A percentile compares a stretch with the other conserved stretches of the same genome.
phyloP scores from a whole-genome alignment of 1,139 yeast genomes.

The Pichia kudriavzevii region DNA sequence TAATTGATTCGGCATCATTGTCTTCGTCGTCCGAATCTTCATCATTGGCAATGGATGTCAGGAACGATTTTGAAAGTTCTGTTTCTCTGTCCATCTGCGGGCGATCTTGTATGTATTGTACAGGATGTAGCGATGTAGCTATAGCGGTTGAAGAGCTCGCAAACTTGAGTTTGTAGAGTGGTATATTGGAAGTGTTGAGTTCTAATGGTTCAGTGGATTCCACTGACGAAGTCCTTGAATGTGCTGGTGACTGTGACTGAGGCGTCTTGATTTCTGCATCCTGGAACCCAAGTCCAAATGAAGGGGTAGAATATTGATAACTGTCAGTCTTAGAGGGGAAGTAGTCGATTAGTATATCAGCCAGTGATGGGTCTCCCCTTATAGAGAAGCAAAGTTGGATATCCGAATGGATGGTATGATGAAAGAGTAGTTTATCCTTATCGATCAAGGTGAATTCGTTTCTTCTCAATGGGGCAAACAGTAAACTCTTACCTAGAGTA shows the following conservation, averaged over 20 bases:
- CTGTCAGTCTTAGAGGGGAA: conserved; percentile 9
- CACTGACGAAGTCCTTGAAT: too few relatives aligned
- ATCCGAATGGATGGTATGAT: conserved; percentile 14
- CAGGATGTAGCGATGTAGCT: not conserved
- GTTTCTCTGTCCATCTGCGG: not conserved
- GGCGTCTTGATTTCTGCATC: too few relatives aligned
- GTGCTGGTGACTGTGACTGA: too few relatives aligned
- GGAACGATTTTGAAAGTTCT: not conserved
- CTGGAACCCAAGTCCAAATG: conserved; percentile 13
- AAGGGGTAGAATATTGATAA: not conserved
- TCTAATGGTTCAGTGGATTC: too few relatives aligned
- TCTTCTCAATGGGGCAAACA: conserved; percentile 31
- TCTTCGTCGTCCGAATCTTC: conserved; percentile 5
- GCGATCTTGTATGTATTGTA: too few relatives aligned
- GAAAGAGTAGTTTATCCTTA: conserved; percentile 16
- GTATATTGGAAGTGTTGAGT: not conserved
- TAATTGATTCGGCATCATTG: not conserved
- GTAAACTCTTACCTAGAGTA: conserved; percentile 26
- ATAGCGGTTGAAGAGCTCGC: not conserved
- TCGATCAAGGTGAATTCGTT: conserved; percentile 22
- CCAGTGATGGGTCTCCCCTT: conserved; percentile 5
- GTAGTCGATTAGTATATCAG: conserved; percentile 3
- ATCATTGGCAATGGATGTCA: conserved; percentile 2
- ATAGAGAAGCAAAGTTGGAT: conserved; percentile 18
- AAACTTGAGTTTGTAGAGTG: conserved; percentile 1